phyloP scores from a whole-genome alignment of 2,329 filamentous ascomycete genomes.

The Apiospora koreana region DNA sequence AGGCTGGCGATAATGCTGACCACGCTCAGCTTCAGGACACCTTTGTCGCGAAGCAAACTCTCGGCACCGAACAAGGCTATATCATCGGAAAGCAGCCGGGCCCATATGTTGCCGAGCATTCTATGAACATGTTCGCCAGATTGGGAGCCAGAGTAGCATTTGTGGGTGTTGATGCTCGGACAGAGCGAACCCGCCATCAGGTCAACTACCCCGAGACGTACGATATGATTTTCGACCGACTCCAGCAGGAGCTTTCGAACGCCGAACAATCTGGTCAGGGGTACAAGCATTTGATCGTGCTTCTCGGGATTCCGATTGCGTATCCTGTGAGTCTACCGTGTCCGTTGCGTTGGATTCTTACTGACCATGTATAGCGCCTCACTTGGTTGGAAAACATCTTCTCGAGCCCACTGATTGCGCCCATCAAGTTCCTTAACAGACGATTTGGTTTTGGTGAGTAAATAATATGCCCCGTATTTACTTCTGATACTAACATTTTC shows the following conservation, averaged over 20 bases:
- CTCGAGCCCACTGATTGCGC: constrained; percentile 80
- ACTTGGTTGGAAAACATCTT: constrained; percentile 98
- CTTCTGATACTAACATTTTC: background rate
- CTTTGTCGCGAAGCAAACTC: constrained; percentile 58
- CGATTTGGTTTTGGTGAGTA: constrained; percentile 72
- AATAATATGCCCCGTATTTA: background rate
- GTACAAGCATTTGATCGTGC: constrained; percentile 83
- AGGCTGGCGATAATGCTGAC: constrained; percentile 64
- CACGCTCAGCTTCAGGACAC: constrained; percentile 72
- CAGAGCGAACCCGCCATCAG: constrained; percentile 90
- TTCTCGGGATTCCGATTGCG: constrained; percentile 85
- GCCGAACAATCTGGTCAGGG: constrained; percentile 69
- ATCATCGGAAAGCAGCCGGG: constrained; percentile 77
- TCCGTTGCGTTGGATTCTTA: constrained; percentile 13
- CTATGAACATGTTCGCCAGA: constrained; percentile 82
- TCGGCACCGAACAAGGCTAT: constrained; percentile 66
- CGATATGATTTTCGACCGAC: constrained; percentile 76
- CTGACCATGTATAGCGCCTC: constrained; percentile 58
- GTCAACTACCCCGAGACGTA: constrained; percentile 95
- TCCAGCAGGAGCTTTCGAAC: constrained; percentile 71
- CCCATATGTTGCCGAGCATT: constrained; percentile 87
- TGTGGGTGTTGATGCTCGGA: constrained; percentile 87
- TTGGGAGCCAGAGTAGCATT: constrained; percentile 83
- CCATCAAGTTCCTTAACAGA: constrained; percentile 86
- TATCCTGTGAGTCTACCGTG: constrained; percentile 63